Percentiles rank a stretch among this genome's conserved stretches.
Evolutionary conservation across 768 basidiomycete species (phyloP).

Genomic region (Pisolithus tinctorius): DNA sequence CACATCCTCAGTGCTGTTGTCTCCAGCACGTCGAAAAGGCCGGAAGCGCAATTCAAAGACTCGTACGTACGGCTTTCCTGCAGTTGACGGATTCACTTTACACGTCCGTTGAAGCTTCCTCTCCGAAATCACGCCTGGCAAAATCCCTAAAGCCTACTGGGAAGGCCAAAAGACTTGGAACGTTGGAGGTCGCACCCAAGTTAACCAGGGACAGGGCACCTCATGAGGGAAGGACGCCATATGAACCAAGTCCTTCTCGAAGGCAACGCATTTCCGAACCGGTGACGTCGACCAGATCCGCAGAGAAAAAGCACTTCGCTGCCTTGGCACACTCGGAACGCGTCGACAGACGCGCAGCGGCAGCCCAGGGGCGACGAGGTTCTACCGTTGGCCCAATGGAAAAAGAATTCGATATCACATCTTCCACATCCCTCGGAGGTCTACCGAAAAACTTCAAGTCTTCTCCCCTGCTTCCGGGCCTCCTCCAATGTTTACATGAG

Average conservation of each 20-base stretch:
- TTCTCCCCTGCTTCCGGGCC: slow-evolving; percentile 62
- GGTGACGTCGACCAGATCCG: not conserved
- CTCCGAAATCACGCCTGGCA: slow-evolving; percentile 22
- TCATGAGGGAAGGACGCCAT: slow-evolving; percentile 12
- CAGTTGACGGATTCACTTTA: not conserved
- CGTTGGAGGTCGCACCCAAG: slow-evolving; percentile 18
- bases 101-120: slow-evolving; percentile 9
- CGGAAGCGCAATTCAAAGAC: slow-evolving; percentile 8
- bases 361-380: not conserved
- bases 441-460: slow-evolving; percentile 48
- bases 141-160: slow-evolving; percentile 22
- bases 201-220: slow-evolving; percentile 11
- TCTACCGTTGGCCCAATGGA: slow-evolving; percentile 21
- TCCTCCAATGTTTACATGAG: slow-evolving; percentile 51
- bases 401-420: slow-evolving; percentile 32
- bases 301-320: slow-evolving; percentile 6
- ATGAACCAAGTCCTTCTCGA: not conserved
- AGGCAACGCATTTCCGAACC: not conserved
- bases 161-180: slow-evolving; percentile 20
- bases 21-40: slow-evolving; percentile 7
- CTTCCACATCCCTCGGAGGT: slow-evolving; percentile 12
- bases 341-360: slow-evolving; percentile 2
- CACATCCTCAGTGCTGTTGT: slow-evolving; percentile 6
- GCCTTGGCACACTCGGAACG: slow-evolving; percentile 9
- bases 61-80: slow-evolving; percentile 7